A percentile compares a stretch with the other conserved stretches of the same genome.
These are phyloP conservation scores for Aspergillus pseudoterreus DNA, from an alignment of 2,329 filamentous ascomycete genomes.

Conservation along the genomic window DNA sequence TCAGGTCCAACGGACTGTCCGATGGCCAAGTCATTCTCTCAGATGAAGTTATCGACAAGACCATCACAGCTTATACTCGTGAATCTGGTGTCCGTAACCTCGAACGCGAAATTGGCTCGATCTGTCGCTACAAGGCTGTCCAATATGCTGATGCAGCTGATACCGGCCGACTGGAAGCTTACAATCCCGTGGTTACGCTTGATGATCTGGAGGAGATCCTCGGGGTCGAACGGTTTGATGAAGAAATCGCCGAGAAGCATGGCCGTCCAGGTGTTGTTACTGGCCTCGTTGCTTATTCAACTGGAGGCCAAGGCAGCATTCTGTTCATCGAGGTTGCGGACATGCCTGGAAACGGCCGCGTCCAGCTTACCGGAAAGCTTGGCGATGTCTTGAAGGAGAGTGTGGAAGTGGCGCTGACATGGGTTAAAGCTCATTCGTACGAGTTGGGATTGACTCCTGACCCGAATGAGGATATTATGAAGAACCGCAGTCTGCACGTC, in stretches of 20 bases:
- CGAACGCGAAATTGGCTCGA: slow-evolving; percentile 89
- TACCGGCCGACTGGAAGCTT: slow-evolving; percentile 61
- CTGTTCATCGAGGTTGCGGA: slow-evolving; percentile 97
- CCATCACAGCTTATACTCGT: slow-evolving; percentile 94
- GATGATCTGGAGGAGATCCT: slow-evolving; percentile 86
- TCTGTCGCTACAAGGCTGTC: slow-evolving; percentile 92
- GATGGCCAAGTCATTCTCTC: slow-evolving; percentile 71
- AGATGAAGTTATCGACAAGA: slow-evolving; percentile 84
- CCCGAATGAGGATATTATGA: slow-evolving; percentile 89
- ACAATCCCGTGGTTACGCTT: slow-evolving; percentile 69
- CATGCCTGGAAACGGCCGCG: slow-evolving; percentile 88
- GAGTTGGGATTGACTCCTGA: slow-evolving; percentile 80
- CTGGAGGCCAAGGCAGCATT: slow-evolving; percentile 89
- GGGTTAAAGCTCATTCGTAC: slow-evolving; percentile 95
- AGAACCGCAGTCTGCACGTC: slow-evolving; percentile 87
- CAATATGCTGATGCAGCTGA: slow-evolving; percentile 91
- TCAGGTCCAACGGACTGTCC: slow-evolving; percentile 80
- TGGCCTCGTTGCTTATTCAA: slow-evolving; percentile 89
- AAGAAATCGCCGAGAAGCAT: slow-evolving; percentile 87
- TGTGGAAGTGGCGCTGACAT: slow-evolving; percentile 91
- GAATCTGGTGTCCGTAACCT: slow-evolving; percentile 95
- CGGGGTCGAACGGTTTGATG: slow-evolving; percentile 88
- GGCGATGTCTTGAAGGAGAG: slow-evolving; percentile 96
- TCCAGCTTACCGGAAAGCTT: slow-evolving; percentile 93
- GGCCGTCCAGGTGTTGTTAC: slow-evolving; percentile 87